Evolutionary conservation across 2,329 filamentous ascomycete species (phyloP).

Genomic region (Ceratocystis variospora): DNA sequence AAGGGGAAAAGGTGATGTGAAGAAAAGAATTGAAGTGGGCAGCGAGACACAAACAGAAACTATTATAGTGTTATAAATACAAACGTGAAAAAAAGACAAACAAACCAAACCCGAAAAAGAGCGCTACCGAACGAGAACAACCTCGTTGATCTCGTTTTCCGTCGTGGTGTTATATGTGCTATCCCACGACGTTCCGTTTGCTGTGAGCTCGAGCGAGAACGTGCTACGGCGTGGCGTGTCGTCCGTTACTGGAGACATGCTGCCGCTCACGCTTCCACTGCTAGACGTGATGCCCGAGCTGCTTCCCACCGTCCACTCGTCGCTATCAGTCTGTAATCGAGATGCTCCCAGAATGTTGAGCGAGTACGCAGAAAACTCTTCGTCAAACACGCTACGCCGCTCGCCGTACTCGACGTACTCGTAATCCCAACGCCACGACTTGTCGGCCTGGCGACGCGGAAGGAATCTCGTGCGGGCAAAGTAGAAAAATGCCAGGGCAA

Average conservation of each 20-base stretch:
- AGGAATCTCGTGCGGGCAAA: conserved; percentile 67
- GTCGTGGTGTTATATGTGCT: conserved; percentile 25
- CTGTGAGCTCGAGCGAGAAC: conserved; percentile 26
- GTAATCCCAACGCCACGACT: conserved; percentile 86
- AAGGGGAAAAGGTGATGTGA: neutral
- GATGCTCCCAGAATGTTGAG: conserved; percentile 34
- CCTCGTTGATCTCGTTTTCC: conserved; percentile 35
- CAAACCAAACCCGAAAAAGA: conserved; percentile 19
- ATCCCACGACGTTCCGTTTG: conserved; percentile 30
- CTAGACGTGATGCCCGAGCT: conserved; percentile 45
- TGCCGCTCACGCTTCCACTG: conserved; percentile 33
- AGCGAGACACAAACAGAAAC: conserved; percentile 5
- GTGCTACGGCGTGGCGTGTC: conserved; percentile 24
- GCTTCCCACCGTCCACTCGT: conserved; percentile 83
- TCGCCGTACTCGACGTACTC: conserved; percentile 75
- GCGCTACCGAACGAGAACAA: conserved; percentile 30
- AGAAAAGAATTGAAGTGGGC: neutral
- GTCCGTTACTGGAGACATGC: conserved; percentile 38
- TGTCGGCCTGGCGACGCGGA: conserved; percentile 68
- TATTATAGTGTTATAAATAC: conserved; percentile 17
- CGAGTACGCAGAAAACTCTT: conserved; percentile 35
- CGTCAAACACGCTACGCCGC: conserved; percentile 27
- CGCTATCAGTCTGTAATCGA: conserved; percentile 45
- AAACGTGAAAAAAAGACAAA: conserved; percentile 13
- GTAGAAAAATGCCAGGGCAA: conserved; percentile 69